Conservation (phyloP, 805 yeast genomes). For the Peterozyma toletana region DNA sequence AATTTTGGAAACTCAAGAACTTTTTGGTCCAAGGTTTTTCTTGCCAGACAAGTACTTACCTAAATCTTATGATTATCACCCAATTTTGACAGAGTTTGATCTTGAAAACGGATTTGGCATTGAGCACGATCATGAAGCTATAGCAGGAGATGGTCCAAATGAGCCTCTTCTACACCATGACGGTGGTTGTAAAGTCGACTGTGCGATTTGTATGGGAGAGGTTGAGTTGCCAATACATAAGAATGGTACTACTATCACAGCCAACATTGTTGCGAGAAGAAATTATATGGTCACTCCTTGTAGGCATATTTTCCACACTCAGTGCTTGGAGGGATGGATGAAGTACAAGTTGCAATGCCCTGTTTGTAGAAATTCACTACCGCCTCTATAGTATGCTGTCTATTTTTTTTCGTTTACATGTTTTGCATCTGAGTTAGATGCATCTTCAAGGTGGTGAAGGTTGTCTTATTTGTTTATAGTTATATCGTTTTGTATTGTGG, state of each 20-base stretch:
- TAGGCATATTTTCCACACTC: slow-evolving; percentile 80
- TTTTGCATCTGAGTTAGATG: not conserved
- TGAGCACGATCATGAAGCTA: slow-evolving; percentile 35
- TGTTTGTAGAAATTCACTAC: slow-evolving; percentile 78
- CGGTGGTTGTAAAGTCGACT: slow-evolving; percentile 51
- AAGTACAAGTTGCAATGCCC: slow-evolving; percentile 89
- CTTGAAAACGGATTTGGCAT: slow-evolving; percentile 56
- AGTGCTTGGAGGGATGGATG: slow-evolving; percentile 93
- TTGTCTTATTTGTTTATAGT: no score
- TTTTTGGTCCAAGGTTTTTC: slow-evolving; percentile 78
- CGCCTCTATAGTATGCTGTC: slow-evolving; percentile 50
- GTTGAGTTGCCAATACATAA: slow-evolving; percentile 50
- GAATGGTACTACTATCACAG: slow-evolving; percentile 11
- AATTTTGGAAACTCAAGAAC: slow-evolving; percentile 53
- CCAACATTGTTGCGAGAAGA: slow-evolving; percentile 24
- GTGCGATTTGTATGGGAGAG: slow-evolving; percentile 86
- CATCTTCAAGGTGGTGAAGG: no score
- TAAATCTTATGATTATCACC: slow-evolving; percentile 82
- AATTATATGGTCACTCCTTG: slow-evolving; percentile 86
- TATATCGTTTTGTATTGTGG: no score
- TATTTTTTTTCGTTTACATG: not conserved
- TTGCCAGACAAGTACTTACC: slow-evolving; percentile 69
- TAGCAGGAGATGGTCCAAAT: slow-evolving; percentile 14
- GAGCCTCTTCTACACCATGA: slow-evolving; percentile 22
- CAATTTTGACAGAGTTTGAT: slow-evolving; percentile 49